phyloP scores from a whole-genome alignment of 345 rosid genomes.

The Leavenworthia alabamica region DNA sequence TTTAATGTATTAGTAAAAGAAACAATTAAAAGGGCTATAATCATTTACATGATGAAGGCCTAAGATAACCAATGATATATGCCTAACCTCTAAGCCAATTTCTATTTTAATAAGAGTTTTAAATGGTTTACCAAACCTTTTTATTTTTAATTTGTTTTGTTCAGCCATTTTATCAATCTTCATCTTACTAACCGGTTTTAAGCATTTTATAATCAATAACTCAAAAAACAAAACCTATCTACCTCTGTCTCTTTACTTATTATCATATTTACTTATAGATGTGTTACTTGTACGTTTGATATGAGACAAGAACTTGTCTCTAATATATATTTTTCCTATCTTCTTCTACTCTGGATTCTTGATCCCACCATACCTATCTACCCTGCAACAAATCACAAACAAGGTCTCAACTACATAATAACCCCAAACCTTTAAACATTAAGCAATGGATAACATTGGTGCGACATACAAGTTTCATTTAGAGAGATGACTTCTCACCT shows the following conservation, averaged over 20 bases:
- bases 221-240: constrained; percentile 1
- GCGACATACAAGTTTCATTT: not conserved
- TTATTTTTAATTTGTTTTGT: too few relatives aligned
- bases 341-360: constrained; percentile 6
- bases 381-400: constrained; percentile 35
- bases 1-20: too few relatives aligned
- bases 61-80: too few relatives aligned
- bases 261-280: constrained; percentile 15
- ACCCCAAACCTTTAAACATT: not conserved
- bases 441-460: not conserved
- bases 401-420: constrained; percentile 26
- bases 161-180: too few relatives aligned
- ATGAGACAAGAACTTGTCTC: constrained; percentile 28
- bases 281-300: constrained; percentile 15
- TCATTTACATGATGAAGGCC: constrained; percentile 8
- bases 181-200: too few relatives aligned
- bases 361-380: constrained; percentile 29
- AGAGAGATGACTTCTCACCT: too few relatives aligned
- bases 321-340: constrained; percentile 20
- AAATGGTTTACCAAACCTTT: too few relatives aligned
- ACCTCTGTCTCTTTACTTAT: not conserved
- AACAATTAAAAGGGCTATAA: too few relatives aligned
- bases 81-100: not conserved
- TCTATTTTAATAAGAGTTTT: too few relatives aligned
- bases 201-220: constrained; percentile 10